Evolutionary conservation across 768 basidiomycete genomes (phyloP).

Genomic region (Boletus sensibilis): DNA sequence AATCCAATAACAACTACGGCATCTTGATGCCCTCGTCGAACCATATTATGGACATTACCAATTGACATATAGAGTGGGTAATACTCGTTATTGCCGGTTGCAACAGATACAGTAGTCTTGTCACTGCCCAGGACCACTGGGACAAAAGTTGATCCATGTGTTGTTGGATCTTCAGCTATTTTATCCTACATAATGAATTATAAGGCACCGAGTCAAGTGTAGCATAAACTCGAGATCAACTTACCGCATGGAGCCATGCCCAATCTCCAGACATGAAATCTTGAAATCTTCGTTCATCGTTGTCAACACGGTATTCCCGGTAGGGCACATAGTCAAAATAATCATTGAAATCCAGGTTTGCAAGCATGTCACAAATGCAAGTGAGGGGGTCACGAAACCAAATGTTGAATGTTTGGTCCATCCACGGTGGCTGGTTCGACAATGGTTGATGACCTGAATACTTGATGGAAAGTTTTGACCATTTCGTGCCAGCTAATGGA

Average conservation of each 20-base stretch:
- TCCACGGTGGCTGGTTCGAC: constrained; percentile 18
- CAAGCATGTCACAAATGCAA: constrained; percentile 17
- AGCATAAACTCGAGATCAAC: background rate
- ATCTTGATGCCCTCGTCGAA: background rate
- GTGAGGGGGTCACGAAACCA: constrained; percentile 24
- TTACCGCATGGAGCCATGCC: constrained; percentile 9
- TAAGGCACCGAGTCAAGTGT: no score
- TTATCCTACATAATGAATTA: no score
- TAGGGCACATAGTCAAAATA: constrained; percentile 20
- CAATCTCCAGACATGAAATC: constrained; percentile 16
- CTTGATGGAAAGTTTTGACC: constrained; percentile 32
- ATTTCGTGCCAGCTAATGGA: constrained; percentile 35
- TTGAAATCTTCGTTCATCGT: background rate
- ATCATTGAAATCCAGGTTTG: constrained; percentile 20
- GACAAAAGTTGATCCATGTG: no score
- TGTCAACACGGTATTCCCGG: background rate
- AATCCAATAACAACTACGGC: constrained; percentile 17
- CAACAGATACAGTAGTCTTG: background rate
- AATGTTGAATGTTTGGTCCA: constrained; percentile 25
- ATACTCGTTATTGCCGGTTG: constrained; percentile 2
- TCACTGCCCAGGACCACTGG: background rate
- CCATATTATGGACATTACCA: background rate
- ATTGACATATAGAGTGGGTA: constrained; percentile 2
- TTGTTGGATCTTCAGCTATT: no score
- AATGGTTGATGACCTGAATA: constrained; percentile 18